Conservation (phyloP, 2,329 filamentous ascomycete species). For the Zymoseptoria tritici region DNA sequence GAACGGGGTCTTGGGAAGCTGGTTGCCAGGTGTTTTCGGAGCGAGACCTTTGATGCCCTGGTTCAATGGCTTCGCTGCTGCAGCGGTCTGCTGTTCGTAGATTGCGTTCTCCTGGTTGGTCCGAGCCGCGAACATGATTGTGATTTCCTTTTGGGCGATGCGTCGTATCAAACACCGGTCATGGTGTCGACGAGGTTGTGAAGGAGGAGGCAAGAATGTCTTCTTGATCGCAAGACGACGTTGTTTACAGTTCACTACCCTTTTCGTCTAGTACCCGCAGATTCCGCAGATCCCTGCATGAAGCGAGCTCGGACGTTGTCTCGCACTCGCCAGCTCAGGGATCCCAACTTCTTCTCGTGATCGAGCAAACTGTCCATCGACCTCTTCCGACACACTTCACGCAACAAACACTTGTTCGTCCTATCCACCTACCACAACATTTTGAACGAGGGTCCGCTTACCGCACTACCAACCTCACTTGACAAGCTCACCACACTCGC, state of each 20-base stretch:
- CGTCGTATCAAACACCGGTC: conserved; percentile 13
- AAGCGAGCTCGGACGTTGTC: not conserved
- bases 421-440: not conserved
- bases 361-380: not conserved
- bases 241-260: not conserved
- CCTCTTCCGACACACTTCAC: not conserved
- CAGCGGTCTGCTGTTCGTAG: conserved; percentile 63
- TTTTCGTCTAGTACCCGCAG: not conserved
- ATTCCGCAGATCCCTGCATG: not conserved
- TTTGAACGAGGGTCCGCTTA: not conserved
- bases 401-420: not conserved
- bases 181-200: not conserved
- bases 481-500: conserved; percentile 7
- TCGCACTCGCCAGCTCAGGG: not conserved
- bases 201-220: not conserved
- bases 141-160: conserved; percentile 24
- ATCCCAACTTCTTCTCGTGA: not conserved
- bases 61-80: conserved; percentile 63
- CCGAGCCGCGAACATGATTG: conserved; percentile 61
- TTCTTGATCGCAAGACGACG: not conserved
- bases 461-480: not conserved
- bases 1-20: conserved; percentile 65
- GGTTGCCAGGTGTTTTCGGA: conserved; percentile 72
- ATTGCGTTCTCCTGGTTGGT: conserved; percentile 85
- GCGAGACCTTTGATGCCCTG: conserved; percentile 54